phyloP scores from a whole-genome alignment of 2,329 filamentous ascomycete species.

The Beauveria caledonica region DNA sequence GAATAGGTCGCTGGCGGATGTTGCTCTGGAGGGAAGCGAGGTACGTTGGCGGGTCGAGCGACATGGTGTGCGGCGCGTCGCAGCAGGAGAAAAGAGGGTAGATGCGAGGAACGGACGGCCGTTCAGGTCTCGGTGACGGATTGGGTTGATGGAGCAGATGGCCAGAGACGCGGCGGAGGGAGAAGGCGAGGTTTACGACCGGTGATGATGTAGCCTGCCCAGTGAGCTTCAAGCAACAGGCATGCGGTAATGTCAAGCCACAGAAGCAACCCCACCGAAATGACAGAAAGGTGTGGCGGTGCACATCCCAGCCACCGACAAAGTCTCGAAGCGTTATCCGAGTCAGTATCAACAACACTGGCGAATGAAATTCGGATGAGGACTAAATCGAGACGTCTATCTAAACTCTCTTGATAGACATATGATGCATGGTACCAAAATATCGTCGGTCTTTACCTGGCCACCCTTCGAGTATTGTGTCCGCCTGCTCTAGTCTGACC shows the following conservation, averaged over 20 bases:
- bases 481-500: background rate
- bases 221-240: background rate
- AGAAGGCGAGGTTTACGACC: slow-evolving; percentile 18
- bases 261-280: background rate
- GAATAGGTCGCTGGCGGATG: slow-evolving; percentile 90
- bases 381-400: no score
- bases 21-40: slow-evolving; percentile 84
- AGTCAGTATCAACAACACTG: no score
- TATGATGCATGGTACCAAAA: no score
- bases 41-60: slow-evolving; percentile 85
- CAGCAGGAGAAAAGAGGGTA: slow-evolving; percentile 11
- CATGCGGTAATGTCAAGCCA: slow-evolving; percentile 5
- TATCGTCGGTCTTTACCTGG: no score
- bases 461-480: background rate
- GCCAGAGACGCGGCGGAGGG: slow-evolving; percentile 9
- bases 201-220: slow-evolving; percentile 24
- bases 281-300: background rate
- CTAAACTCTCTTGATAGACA: no score
- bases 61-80: slow-evolving; percentile 50
- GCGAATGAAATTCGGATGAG: background rate
- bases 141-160: slow-evolving; percentile 10
- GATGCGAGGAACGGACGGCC: slow-evolving; percentile 4
- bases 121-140: slow-evolving; percentile 10
- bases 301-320: background rate
- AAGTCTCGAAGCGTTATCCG: no score